Percentiles rank a stretch among this genome's conserved stretches.
phyloP scores from a whole-genome alignment of 148 eudicot species.

The Fagopyrum homotropicum region DNA sequence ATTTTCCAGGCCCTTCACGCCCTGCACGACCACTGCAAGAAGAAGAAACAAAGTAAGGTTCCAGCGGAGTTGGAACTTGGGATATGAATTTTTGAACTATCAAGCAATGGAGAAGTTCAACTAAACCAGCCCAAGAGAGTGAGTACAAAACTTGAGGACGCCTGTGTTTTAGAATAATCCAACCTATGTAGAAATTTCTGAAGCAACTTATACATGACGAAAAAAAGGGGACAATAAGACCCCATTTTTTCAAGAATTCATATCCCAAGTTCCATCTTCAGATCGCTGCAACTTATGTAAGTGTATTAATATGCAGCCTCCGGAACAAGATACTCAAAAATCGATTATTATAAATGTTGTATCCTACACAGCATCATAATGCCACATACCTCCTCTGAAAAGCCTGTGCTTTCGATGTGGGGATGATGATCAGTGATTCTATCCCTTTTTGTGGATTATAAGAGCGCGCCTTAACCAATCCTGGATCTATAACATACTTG shows the following conservation, averaged over 20 bases:
- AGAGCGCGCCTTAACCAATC: conserved; percentile 84
- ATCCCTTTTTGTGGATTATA: conserved; percentile 73
- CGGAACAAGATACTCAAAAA: neutral
- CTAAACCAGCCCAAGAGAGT: neutral
- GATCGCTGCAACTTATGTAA: neutral
- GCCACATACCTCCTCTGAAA: conserved; percentile 75
- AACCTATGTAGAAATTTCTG: neutral
- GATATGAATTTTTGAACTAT: neutral
- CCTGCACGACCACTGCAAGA: conserved; percentile 86
- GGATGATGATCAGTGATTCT: conserved; percentile 63
- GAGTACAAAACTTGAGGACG: neutral
- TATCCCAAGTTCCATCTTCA: neutral
- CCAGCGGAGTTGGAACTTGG: neutral
- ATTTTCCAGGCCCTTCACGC: conserved; percentile 95
- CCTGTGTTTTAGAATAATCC: neutral
- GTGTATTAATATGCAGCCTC: neutral
- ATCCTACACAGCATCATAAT: neutral
- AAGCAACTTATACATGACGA: neutral
- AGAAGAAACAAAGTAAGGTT: conserved; percentile 10
- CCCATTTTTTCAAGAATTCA: neutral
- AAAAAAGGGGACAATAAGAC: neutral
- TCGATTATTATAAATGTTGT: neutral
- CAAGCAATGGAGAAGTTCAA: neutral
- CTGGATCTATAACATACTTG: conserved; percentile 92
- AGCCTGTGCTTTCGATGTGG: conserved; percentile 95